Evolutionary conservation across 805 yeast species (phyloP), one percentile per base, ranked within the genome.

Genomic region (Ogataea haglerorum): DNA sequence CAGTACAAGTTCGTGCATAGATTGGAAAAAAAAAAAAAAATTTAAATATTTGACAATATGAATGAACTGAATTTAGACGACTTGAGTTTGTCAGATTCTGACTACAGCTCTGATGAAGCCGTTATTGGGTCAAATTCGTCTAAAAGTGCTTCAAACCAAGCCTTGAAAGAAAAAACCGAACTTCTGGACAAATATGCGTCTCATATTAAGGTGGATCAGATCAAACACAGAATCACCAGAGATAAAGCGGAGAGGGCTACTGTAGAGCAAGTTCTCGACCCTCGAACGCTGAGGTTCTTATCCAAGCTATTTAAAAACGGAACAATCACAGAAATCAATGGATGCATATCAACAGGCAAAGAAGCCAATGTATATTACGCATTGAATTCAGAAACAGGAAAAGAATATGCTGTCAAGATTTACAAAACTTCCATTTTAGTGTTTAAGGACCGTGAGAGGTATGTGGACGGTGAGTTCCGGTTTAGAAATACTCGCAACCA

Each of bases 331-430:
- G 79, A 85, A 51, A 82, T 93, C 54, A 87, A 90, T 53, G 99
- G 99, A 10, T 93, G 98, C 60, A 72, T 93, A 35, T 81, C 93
- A 54, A 93, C 99, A 0, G 99, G 99, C 34, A 93, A 93, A 61
- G 99, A 93, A 63, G 99, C 99, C n/a, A 93, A 93, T 57, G 97
- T 93, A 0, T 93, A 93, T 60, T 91, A 86, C 57, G 96, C 95
- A 10, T 68, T 57, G 13, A 64, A 70, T 42, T 67, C 72, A 40
- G 56, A 54, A 12, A 53, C 64, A 10, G 70, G 68, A 45, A 72
- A 68, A 46, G 95, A 78, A 53, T 81, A 69, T 52, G 99, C 99
- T 0, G 85, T 93, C 36, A 93, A 93, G 59, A 91, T 93, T 43
- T 93, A 88, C 68, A 93, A 93, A 64, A 93, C 99, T 0, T 90